These are phyloP conservation scores for Ustilago crameri DNA, from an alignment of 1,284 basidiomycete genomes.

Conservation along the genomic window DNA sequence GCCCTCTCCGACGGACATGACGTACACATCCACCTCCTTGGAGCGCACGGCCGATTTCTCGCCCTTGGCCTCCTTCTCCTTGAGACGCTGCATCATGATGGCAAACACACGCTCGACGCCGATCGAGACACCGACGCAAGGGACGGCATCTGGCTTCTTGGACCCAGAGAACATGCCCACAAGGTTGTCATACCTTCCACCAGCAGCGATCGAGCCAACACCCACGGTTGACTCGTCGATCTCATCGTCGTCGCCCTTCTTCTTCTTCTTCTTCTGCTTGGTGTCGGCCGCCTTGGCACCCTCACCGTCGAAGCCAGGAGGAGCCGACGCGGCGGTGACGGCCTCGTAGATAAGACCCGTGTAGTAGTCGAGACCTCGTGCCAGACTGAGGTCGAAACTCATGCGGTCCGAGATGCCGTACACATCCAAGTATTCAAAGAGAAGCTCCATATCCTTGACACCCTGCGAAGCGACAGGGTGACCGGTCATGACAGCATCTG, in stretches of 20 bases:
- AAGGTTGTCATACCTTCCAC: slow-evolving; percentile 96
- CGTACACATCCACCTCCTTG: slow-evolving; percentile 94
- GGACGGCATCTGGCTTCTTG: slow-evolving; percentile 77
- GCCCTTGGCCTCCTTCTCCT: slow-evolving; percentile 73
- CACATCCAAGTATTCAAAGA: slow-evolving; percentile 85
- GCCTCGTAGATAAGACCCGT: slow-evolving; percentile 99
- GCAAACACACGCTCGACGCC: slow-evolving; percentile 97
- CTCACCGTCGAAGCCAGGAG: slow-evolving; percentile 76
- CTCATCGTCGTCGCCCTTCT: slow-evolving; percentile 75
- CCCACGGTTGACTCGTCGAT: slow-evolving; percentile 92
- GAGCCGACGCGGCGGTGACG: slow-evolving; percentile 89
- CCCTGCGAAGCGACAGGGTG: slow-evolving; percentile 83
- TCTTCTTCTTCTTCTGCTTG: slow-evolving; percentile 71
- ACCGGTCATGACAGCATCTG: slow-evolving; percentile 76
- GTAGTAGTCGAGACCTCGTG: slow-evolving; percentile 97
- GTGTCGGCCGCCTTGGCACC: slow-evolving; percentile 59
- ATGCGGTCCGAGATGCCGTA: slow-evolving; percentile 81
- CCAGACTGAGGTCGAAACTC: slow-evolving; percentile 95
- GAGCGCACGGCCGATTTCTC: slow-evolving; percentile 73
- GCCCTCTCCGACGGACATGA: slow-evolving; percentile 92
- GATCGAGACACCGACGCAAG: slow-evolving; percentile 92
- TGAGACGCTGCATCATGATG: slow-evolving; percentile 86
- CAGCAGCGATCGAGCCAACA: slow-evolving; percentile 96
- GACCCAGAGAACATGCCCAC: slow-evolving; percentile 90
- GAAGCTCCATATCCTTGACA: slow-evolving; percentile 85